Evolutionary conservation across 805 yeast genomes (phyloP).

Genomic region (Myxozyma melibiosi): DNA sequence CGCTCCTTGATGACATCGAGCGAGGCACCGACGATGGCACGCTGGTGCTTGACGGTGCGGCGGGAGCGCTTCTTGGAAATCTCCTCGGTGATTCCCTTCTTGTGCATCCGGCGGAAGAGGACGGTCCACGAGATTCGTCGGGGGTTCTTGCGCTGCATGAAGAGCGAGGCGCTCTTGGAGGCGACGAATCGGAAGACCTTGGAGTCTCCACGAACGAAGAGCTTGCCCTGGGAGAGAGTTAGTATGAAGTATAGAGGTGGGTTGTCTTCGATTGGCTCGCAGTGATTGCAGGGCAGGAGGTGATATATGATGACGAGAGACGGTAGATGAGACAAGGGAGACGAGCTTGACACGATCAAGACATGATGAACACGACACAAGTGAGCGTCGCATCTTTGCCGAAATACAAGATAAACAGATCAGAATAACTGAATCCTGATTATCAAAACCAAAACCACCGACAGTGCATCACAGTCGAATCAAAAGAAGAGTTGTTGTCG

Average conservation of each 20-base stretch:
- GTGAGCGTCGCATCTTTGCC: too few species aligned
- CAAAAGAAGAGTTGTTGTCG: too few species aligned
- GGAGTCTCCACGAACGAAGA: constrained; percentile 99
- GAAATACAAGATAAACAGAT: too few species aligned
- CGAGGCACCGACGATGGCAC: constrained; percentile 99
- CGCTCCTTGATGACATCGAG: constrained; percentile 97
- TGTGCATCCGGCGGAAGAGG: constrained; percentile 99
- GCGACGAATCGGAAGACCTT: constrained; percentile 99
- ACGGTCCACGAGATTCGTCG: constrained; percentile 99
- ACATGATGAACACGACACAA: too few species aligned
- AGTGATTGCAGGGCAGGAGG: too few species aligned
- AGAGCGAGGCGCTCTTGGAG: constrained; percentile 95
- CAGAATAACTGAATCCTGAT: too few species aligned
- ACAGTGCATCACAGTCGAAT: too few species aligned
- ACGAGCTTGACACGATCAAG: too few species aligned
- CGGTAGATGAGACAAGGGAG: too few species aligned
- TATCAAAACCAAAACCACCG: too few species aligned
- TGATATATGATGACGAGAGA: too few species aligned
- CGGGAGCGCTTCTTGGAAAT: constrained; percentile 95
- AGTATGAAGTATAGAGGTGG: neutral
- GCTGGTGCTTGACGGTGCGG: constrained; percentile 97
- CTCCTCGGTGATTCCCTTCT: constrained; percentile 99
- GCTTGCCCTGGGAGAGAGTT: constrained; percentile 61
- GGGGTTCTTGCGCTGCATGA: constrained; percentile 99
- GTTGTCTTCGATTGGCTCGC: neutral